phyloP scores from a whole-genome alignment of 768 basidiomycete species.

The Pleurotus giganteus region DNA sequence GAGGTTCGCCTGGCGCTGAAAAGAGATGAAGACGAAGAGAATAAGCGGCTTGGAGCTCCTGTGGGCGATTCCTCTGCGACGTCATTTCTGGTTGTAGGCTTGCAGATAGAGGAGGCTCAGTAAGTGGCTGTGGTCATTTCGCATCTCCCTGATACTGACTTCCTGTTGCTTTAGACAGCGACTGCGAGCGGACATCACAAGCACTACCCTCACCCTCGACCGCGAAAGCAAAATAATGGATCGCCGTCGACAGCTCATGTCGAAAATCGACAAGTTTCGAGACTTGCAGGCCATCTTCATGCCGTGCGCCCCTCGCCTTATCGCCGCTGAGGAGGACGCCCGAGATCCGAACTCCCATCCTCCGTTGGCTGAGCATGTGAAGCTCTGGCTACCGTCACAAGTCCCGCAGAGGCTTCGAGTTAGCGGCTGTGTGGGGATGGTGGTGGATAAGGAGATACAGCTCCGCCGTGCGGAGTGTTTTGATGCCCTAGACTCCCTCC shows the following conservation, averaged over 20 bases:
- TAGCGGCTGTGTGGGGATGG: neutral
- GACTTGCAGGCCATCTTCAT: conserved; percentile 5
- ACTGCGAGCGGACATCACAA: neutral
- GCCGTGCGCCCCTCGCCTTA: neutral
- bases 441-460: conserved; percentile 17
- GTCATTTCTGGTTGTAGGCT: neutral
- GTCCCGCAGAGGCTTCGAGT: conserved; percentile 3
- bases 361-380: no score
- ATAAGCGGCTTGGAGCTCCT: neutral
- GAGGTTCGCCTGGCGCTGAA: neutral
- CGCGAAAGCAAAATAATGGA: neutral
- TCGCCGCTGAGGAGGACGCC: neutral
- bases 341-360: no score
- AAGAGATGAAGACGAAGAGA: neutral
- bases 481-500: conserved; percentile 18
- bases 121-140: neutral
- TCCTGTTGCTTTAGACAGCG: no score
- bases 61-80: neutral
- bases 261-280: conserved; percentile 1
- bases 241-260: neutral
- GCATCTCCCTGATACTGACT: neutral
- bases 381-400: conserved; percentile 17
- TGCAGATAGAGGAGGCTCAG: neutral
- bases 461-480: conserved; percentile 20
- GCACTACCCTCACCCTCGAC: neutral